Conservation (phyloP, 2,329 filamentous ascomycete species). For the Monosporascus sp. region DNA sequence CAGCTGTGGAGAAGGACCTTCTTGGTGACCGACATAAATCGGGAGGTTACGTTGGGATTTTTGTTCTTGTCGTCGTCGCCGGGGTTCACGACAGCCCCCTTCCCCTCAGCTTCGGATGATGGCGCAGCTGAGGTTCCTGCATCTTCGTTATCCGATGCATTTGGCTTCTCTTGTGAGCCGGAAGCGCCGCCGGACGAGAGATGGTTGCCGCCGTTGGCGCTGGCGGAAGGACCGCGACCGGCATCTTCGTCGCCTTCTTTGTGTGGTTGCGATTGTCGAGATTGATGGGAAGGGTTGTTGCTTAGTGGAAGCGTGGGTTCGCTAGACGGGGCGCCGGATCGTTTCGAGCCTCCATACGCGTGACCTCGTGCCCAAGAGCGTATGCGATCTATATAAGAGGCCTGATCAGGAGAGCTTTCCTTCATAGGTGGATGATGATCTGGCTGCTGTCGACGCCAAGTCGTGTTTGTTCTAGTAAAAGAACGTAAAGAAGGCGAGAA, state of each 20-base stretch:
- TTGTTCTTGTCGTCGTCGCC: slow-evolving; percentile 21
- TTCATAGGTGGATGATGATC: slow-evolving; percentile 50
- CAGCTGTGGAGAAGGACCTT: slow-evolving; percentile 67
- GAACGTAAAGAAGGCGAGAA: slow-evolving; percentile 5
- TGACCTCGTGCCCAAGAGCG: slow-evolving; percentile 50
- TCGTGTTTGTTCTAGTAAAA: slow-evolving; percentile 17
- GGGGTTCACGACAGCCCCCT: slow-evolving; percentile 51
- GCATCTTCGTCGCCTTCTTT: slow-evolving; percentile 14
- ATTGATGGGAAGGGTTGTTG: slow-evolving; percentile 20
- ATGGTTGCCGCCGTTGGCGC: slow-evolving; percentile 14
- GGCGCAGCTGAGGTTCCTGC: slow-evolving; percentile 30
- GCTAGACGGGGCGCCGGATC: slow-evolving; percentile 33
- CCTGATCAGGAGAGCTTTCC: slow-evolving; percentile 47
- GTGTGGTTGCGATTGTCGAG: slow-evolving; percentile 13
- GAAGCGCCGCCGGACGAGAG: slow-evolving; percentile 20
- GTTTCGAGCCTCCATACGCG: slow-evolving; percentile 49
- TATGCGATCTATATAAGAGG: slow-evolving; percentile 51
- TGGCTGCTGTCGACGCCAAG: slow-evolving; percentile 31
- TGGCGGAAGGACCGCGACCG: slow-evolving; percentile 13
- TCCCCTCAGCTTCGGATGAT: slow-evolving; percentile 45
- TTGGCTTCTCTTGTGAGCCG: slow-evolving; percentile 14
- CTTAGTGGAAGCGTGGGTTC: slow-evolving; percentile 36
- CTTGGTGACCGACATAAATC: slow-evolving; percentile 48
- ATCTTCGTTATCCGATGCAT: slow-evolving; percentile 22
- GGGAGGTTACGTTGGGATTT: slow-evolving; percentile 25